phyloP scores from a whole-genome alignment of 1,139 yeast species.

The Yamadazyma mexicana region DNA sequence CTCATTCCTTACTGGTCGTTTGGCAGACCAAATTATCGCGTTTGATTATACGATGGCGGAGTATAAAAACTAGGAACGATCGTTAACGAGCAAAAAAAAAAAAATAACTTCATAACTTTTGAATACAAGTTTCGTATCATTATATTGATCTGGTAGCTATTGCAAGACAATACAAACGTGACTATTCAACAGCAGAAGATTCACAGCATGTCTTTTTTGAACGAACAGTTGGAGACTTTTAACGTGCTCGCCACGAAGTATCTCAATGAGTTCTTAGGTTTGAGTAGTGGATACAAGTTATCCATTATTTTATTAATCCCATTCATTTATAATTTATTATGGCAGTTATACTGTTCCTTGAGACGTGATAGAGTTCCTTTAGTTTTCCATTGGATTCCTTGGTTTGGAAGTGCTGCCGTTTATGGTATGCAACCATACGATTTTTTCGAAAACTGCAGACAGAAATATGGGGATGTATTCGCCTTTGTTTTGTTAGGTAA shows the following conservation, averaged over 20 bases:
- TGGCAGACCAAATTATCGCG: slow-evolving; percentile 1
- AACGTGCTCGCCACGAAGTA: slow-evolving; percentile 10
- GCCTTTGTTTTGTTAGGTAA: slow-evolving; percentile 86
- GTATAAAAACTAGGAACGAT: slow-evolving; percentile 7
- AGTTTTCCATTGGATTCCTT: slow-evolving; percentile 91
- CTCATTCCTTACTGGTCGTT: slow-evolving; percentile 7
- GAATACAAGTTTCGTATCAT: too few relatives aligned
- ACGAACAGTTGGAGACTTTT: slow-evolving; percentile 21
- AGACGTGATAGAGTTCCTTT: slow-evolving; percentile 84
- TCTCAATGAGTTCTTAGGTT: slow-evolving; percentile 16
- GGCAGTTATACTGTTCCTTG: slow-evolving; percentile 71
- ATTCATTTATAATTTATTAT: slow-evolving; percentile 58
- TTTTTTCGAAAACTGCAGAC: slow-evolving; percentile 76
- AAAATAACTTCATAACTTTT: slow-evolving; percentile 1
- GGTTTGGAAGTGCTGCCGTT: slow-evolving; percentile 87
- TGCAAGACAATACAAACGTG: too few relatives aligned
- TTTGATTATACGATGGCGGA: slow-evolving; percentile 8
- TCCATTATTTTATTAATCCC: slow-evolving; percentile 45
- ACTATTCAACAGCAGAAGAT: too few relatives aligned
- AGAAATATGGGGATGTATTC: slow-evolving; percentile 87
- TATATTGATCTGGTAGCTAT: too few relatives aligned
- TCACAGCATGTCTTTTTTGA: slow-evolving; percentile 10
- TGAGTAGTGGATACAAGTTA: slow-evolving; percentile 33
- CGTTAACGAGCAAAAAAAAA: slow-evolving; percentile 4
- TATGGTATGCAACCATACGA: slow-evolving; percentile 94